Conservation (phyloP, 345 rosid genomes). For the Citrus inodora region DNA sequence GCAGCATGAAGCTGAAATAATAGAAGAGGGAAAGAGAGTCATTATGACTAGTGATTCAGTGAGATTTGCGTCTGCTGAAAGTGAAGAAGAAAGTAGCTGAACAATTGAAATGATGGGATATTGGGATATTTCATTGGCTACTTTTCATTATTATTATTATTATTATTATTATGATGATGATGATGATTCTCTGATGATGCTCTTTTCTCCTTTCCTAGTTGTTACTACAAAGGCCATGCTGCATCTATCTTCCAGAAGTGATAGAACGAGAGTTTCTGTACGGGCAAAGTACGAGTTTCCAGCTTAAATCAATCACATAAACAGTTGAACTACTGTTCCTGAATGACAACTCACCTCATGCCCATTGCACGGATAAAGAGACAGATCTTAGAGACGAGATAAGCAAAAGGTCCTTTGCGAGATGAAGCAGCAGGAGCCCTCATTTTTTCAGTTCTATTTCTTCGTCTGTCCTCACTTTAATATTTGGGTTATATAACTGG, state of each 20-base stretch:
- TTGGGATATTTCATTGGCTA: slow-evolving; percentile 22
- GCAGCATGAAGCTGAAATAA: neutral
- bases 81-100: neutral
- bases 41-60: neutral
- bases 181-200: no score
- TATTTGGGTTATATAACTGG: neutral
- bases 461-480: neutral
- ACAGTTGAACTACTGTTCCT: neutral
- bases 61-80: neutral
- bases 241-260: slow-evolving; percentile 10
- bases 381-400: neutral
- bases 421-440: no score
- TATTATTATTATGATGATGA: no score
- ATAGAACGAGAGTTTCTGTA: slow-evolving; percentile 8
- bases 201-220: neutral
- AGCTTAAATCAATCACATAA: slow-evolving; percentile 22
- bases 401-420: neutral
- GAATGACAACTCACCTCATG: slow-evolving; percentile 12
- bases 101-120: slow-evolving; percentile 15
- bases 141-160: neutral
- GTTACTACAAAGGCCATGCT: slow-evolving; percentile 11
- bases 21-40: neutral
- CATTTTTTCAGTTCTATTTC: neutral
- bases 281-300: neutral
- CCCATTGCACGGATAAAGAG: neutral